These are phyloP conservation scores for Penicillium paxilli DNA, from an alignment of 495 filamentous ascomycete species.

Conservation along the genomic window DNA sequence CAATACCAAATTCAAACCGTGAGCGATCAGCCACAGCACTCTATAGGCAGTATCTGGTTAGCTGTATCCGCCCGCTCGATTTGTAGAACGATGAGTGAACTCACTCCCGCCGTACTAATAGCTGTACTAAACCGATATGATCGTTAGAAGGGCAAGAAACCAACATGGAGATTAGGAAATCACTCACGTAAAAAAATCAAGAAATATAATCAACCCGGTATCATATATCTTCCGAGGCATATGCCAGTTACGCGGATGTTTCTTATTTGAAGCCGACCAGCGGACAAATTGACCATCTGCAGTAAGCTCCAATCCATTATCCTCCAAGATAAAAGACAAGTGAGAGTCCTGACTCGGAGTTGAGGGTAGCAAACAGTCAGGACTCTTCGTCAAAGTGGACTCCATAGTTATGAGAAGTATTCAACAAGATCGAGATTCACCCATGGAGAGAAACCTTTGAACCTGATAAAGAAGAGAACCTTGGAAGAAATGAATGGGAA, in stretches of 20 bases:
- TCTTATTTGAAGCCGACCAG: constrained; percentile 13
- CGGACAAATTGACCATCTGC: constrained; percentile 10
- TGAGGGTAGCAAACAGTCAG: neutral
- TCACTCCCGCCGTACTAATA: constrained; percentile 30
- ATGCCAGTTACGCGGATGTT: constrained; percentile 16
- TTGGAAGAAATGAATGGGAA: neutral
- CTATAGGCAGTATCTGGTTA: constrained; percentile 2
- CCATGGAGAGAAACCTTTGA: neutral
- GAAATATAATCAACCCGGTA: constrained; percentile 12
- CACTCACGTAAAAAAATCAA: constrained; percentile 14
- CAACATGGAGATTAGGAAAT: no score
- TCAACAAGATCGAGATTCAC: neutral
- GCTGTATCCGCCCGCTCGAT: neutral
- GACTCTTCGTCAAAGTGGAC: neutral
- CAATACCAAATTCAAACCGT: constrained; percentile 17
- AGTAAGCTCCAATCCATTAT: constrained; percentile 7
- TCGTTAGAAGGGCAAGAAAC: neutral
- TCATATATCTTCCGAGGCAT: constrained; percentile 12
- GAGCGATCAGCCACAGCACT: constrained; percentile 22
- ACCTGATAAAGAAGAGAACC: neutral
- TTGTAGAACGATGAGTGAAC: neutral
- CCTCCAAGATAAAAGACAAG: neutral
- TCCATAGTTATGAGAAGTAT: neutral
- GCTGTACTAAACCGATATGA: constrained; percentile 16
- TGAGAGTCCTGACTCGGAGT: no score